Base-by-base conservation (phyloP, 2,329 filamentous ascomycete species). In the Curvularia verruculosa region DNA sequence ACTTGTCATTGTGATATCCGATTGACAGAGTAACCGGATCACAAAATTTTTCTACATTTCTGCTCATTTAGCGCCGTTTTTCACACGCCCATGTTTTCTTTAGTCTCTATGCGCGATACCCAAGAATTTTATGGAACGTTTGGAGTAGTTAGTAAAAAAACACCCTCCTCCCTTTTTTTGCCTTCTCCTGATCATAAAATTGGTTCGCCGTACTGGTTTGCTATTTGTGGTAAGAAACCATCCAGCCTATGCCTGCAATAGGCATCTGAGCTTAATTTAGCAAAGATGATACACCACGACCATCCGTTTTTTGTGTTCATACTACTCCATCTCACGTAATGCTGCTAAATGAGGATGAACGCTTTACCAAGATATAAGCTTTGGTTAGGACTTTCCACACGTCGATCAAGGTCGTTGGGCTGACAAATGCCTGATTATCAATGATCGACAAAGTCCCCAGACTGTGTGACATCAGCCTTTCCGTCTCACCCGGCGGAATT, bases 91-190 rank as follows among this genome's bases (percentile, higher is more conserved):
- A 21, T 43, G 19, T 49, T 9, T 21, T 37, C 37, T 49, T n/a
- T 36, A 49, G 39, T 48, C 39, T 12, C 47, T 23, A 18, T 34
- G 54, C 34, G n/a, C 47, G 54, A 57, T 57, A 57, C 54, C 54
- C 54, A 54, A 44, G 29, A 40, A 26, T 21, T 54, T 34, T 37
- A 15, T 19, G 10, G 18, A 24, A 52, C 48, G 13, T 49, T 15
- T 48, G 23, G 9, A 26, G 1, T 26, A 43, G 23, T 24, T 43
- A 12, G 28, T 9, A 18, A 6, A 15, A 10, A n/a, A 26, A n/a
- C 2, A 5, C 40, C 7, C 26, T 23, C 13, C 9, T 3, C 1
- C 26, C 23, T 43, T 2, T 1, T 26, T 13, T 23, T 34, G 13
- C 31, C 4, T 5, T 34, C 1, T 9, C 4, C 3, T n/a, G 9